A percentile compares a stretch with the other conserved stretches of the same genome.
Evolutionary conservation across 176 grass and related monocot species (phyloP).

Genomic region (Zoysia japonica): DNA sequence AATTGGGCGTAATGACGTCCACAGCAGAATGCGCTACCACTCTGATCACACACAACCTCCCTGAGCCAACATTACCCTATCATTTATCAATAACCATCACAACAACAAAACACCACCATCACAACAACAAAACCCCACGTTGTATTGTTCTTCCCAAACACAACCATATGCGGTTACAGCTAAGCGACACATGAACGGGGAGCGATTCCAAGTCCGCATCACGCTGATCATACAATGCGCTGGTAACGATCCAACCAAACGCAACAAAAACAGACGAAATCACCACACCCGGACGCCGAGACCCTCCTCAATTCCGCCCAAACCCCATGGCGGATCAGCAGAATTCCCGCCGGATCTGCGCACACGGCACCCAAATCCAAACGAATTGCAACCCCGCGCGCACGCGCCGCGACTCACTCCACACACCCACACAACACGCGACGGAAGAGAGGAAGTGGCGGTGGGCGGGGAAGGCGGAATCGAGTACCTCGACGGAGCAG

Average conservation of each 20-base stretch:
- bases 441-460: neutral
- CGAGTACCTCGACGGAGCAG: slow-evolving; percentile 54
- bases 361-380: slow-evolving; percentile 19
- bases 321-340: slow-evolving; percentile 29
- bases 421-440: neutral
- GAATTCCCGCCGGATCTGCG: slow-evolving; percentile 46
- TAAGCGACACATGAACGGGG: neutral
- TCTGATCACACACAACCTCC: neutral
- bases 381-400: slow-evolving; percentile 24
- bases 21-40: neutral
- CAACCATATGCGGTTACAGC: neutral
- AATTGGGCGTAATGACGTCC: neutral
- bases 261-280: neutral
- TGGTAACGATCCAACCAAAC: slow-evolving; percentile 10
- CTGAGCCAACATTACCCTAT: neutral
- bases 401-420: neutral
- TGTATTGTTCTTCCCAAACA: neutral
- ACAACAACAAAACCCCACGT: neutral
- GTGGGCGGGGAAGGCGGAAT: neutral
- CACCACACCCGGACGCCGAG: neutral
- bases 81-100: neutral
- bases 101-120: neutral
- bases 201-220: slow-evolving; percentile 7
- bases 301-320: slow-evolving; percentile 11
- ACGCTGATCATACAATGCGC: slow-evolving; percentile 35